Evolutionary conservation across 257 asterid genomes (phyloP).

Genomic region (Solanum phureja): DNA sequence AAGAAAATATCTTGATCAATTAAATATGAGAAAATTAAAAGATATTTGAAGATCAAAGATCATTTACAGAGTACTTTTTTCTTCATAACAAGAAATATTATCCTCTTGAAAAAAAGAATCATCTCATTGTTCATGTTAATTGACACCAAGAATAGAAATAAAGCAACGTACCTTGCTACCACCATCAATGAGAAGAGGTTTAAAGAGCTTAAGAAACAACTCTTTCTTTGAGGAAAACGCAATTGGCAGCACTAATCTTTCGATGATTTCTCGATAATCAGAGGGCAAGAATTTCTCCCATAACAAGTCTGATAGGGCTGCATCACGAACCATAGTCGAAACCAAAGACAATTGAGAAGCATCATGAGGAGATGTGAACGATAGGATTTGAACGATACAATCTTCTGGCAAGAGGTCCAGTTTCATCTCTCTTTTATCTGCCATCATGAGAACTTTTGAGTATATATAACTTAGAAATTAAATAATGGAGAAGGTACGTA

Average conservation of each 20-base stretch:
- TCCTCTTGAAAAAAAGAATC: no score
- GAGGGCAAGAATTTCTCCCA: conserved; percentile 62
- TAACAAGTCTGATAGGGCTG: conserved; percentile 38
- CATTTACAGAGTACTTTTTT: no score
- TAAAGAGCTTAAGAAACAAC: conserved; percentile 37
- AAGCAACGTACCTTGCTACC: conserved; percentile 42
- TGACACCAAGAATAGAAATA: neutral
- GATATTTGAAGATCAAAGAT: no score
- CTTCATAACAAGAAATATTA: no score
- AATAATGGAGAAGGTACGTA: neutral
- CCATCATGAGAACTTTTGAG: neutral
- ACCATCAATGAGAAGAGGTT: conserved; percentile 57
- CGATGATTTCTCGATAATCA: conserved; percentile 40
- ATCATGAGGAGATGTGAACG: conserved; percentile 40
- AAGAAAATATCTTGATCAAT: neutral
- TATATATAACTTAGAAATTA: neutral
- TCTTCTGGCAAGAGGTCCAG: conserved; percentile 45
- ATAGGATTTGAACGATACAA: conserved; percentile 34
- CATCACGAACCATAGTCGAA: conserved; percentile 24
- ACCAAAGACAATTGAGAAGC: conserved; percentile 35
- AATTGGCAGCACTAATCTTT: conserved; percentile 23
- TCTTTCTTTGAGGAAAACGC: conserved; percentile 42
- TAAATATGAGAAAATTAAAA: neutral
- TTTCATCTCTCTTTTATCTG: neutral
- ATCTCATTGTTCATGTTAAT: no score